phyloP scores from a whole-genome alignment of 768 basidiomycete genomes.

The Gloeophyllum trabeum region DNA sequence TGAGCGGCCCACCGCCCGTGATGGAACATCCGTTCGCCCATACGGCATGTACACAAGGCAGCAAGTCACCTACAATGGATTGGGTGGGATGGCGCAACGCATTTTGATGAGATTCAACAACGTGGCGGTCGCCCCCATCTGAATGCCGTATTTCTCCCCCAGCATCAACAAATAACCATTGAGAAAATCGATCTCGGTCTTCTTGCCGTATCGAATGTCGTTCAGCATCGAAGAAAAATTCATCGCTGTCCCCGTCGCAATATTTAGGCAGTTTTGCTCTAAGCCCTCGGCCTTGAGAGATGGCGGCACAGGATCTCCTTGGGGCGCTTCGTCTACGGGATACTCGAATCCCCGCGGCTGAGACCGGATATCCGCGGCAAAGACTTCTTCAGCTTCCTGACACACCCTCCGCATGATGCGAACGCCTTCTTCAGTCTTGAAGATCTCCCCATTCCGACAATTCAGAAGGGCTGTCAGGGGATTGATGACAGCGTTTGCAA shows the following conservation, averaged over 20 bases:
- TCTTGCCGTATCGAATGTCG: conserved; percentile 49
- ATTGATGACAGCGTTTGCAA: conserved; percentile 74
- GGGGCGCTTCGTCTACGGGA: conserved; percentile 11
- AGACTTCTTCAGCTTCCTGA: conserved; percentile 57
- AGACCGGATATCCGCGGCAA: conserved; percentile 35
- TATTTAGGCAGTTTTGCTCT: conserved; percentile 41
- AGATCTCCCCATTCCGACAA: conserved; percentile 71
- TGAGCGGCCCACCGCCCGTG: no score
- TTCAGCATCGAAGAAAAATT: conserved; percentile 78
- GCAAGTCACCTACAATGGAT: no score
- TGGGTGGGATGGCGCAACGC: conserved; percentile 36
- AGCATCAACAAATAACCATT: conserved; percentile 71
- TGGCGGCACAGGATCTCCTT: conserved; percentile 28
- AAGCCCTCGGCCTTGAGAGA: conserved; percentile 35
- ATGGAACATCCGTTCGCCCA: no score
- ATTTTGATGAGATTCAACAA: conserved; percentile 50
- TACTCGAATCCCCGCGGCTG: conserved; percentile 20
- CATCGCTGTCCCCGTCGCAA: conserved; percentile 42
- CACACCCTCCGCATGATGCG: conserved; percentile 46
- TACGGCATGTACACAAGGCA: no score
- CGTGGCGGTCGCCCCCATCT: conserved; percentile 44
- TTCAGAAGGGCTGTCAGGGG: conserved; percentile 75
- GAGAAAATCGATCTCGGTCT: conserved; percentile 73
- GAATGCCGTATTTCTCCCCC: conserved; percentile 43
- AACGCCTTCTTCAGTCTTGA: conserved; percentile 29